Evolutionary conservation across 73 alveolate genomes (phyloP).

Genomic region (Paramecium sexaurelia): DNA sequence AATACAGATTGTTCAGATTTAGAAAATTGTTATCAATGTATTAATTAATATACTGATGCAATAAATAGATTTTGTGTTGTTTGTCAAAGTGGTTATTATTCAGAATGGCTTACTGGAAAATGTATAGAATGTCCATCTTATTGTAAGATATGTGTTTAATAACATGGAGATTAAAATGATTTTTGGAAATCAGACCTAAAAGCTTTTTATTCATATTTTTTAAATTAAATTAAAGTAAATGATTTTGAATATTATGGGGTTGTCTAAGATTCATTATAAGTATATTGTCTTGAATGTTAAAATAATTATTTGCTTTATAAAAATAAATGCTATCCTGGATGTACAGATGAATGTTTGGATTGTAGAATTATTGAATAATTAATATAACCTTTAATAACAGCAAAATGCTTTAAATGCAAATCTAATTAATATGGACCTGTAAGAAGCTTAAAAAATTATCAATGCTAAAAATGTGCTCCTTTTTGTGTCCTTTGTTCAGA

Average conservation of each 20-base stretch:
- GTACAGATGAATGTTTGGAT: neutral
- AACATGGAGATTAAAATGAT: neutral
- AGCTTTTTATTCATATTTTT: neutral
- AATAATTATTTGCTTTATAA: neutral
- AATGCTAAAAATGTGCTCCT: neutral
- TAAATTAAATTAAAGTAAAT: neutral
- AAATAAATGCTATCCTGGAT: neutral
- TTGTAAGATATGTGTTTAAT: neutral
- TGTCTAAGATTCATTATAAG: neutral
- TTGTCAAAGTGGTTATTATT: neutral
- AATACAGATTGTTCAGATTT: neutral
- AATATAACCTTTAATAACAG: neutral
- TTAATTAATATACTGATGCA: neutral
- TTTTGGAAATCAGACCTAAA: neutral
- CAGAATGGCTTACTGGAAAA: neutral
- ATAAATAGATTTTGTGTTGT: neutral
- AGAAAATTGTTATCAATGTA: neutral
- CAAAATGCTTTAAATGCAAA: neutral
- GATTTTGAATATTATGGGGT: neutral
- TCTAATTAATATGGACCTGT: neutral
- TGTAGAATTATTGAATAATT: neutral
- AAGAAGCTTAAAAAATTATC: neutral
- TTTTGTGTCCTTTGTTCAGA: neutral
- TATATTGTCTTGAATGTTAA: neutral
- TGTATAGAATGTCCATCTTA: neutral